These are phyloP conservation scores for Selaginella tamariscina DNA, from an alignment of 75 land plant genomes.

Conservation along the genomic window DNA sequence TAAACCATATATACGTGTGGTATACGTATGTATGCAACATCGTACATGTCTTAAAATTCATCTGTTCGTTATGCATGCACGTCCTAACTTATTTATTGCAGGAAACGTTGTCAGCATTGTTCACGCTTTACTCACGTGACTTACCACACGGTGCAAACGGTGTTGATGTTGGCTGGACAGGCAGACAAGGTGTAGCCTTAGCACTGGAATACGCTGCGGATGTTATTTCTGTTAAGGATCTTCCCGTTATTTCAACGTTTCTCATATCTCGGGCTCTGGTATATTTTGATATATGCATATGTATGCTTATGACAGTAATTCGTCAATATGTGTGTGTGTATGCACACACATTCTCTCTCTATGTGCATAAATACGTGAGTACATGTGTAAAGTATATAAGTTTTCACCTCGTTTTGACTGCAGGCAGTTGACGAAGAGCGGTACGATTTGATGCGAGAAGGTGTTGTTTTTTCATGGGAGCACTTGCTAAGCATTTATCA, in stretches of 20 bases:
- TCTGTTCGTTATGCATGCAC: too few species aligned
- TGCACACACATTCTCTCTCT: too few species aligned
- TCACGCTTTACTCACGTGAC: conserved; percentile 60
- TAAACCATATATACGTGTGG: too few species aligned
- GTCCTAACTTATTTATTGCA: too few species aligned
- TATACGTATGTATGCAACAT: too few species aligned
- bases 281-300: conserved; percentile 5
- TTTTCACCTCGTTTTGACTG: too few species aligned
- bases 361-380: not conserved
- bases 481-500: conserved; percentile 80
- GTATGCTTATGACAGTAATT: not conserved
- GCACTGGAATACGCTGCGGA: conserved; percentile 87
- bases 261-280: conserved; percentile 93
- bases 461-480: conserved; percentile 96
- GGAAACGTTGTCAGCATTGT: conserved; percentile 78
- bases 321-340: too few species aligned
- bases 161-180: conserved; percentile 70
- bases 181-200: conserved; percentile 88
- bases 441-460: conserved; percentile 94
- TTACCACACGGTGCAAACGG: conserved; percentile 34
- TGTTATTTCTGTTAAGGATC: conserved; percentile 68
- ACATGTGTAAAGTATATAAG: too few species aligned
- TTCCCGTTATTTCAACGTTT: conserved; percentile 90
- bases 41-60: too few species aligned
- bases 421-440: conserved; percentile 93